Evolutionary conservation across 306 rosid species (phyloP), one percentile per base, ranked within the genome.

Genomic region (Sesbania bispinosa): DNA sequence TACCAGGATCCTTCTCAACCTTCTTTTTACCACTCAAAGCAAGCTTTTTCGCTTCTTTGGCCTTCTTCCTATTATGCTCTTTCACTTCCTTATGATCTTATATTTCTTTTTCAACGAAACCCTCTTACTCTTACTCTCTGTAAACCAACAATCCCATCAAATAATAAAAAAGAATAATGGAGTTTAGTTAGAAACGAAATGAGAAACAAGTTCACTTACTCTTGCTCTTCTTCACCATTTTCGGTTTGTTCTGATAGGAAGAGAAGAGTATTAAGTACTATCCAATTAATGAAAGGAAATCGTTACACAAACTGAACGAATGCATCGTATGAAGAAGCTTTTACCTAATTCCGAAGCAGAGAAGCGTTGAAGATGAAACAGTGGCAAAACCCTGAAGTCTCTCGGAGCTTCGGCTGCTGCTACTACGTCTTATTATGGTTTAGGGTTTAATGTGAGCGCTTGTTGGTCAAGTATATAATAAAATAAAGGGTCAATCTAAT

Each of bases 41-140:
- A 20, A 91, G 92, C 83, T 89, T 95, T 52, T 95, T 95, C 2
- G 97, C 99, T 65, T 91, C 97, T 77, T 95, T 95, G 5, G 93
- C 90, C 67, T 92, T 89, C 62, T 95, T 95, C 75, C 55, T 88
- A 38, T 89, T 88, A 69, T 95, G 99, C 73, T 95, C 97, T 46
- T 86, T 89, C 76, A 95, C 99, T 92, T 95, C 77, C 55, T 80
- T 43, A 92, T 71, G 71, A 95, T 74, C 88, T 95, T 95, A 82
- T 95, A 75, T 76, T 95, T 95, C 78, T 95, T 80, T 87, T 76
- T 95, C 89, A 95, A 58, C 0, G 93, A 20, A 10, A 95, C 73
- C 77, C 99, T 86, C 88, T 95, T 95, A 41, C 97, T 95, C 92
- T 95, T 95, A 53, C 99, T 95, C 90, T 95, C 99, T 95, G 82